Conservation (phyloP, 2,329 filamentous ascomycete species). For the Colletotrichum tropicale region DNA sequence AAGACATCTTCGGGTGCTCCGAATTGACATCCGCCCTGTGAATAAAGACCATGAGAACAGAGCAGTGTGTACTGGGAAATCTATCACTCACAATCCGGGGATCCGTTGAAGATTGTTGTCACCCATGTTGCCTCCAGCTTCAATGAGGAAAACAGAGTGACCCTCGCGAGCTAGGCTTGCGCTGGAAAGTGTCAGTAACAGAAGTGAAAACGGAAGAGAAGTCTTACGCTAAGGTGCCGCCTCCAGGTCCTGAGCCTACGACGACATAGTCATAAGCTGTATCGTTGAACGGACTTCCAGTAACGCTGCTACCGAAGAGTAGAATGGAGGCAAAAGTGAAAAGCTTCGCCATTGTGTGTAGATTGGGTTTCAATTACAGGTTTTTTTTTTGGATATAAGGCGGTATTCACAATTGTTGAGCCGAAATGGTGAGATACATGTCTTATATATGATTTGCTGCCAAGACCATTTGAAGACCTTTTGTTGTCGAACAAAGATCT, state of each 20-base stretch:
- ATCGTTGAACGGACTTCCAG: neutral
- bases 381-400: neutral
- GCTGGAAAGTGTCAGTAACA: neutral
- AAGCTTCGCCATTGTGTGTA: neutral
- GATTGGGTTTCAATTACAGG: neutral
- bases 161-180: neutral
- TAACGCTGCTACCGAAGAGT: neutral
- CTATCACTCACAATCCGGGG: neutral
- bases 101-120: conserved; percentile 33
- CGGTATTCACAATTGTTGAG: too few species aligned
- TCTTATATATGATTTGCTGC: neutral
- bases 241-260: neutral
- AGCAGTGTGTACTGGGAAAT: neutral
- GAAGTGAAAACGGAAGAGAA: neutral
- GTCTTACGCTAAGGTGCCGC: neutral
- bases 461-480: neutral
- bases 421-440: neutral
- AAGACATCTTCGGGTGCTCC: neutral
- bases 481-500: neutral
- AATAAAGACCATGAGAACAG: neutral
- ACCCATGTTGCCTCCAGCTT: conserved; percentile 22
- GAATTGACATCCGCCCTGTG: neutral
- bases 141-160: conserved; percentile 19
- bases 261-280: neutral
- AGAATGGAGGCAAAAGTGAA: neutral